Conservation (phyloP, 768 basidiomycete genomes). For the Rhizopogon roseolus region DNA sequence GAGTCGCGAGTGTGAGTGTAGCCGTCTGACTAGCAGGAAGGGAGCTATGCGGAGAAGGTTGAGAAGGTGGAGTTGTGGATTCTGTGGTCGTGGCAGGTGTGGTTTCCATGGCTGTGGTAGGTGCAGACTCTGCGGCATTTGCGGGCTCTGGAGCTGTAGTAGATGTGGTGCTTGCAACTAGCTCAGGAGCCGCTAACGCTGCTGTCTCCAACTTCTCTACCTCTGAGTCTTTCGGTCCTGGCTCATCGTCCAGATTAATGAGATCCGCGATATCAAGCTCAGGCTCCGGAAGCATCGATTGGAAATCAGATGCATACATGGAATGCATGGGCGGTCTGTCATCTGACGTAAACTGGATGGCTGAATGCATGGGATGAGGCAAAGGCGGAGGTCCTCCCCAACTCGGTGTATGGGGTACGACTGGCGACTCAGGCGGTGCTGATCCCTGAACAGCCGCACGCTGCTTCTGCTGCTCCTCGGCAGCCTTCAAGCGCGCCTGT, state of each 20-base stretch:
- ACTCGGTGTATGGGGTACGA: constrained; percentile 36
- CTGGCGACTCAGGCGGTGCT: constrained; percentile 70
- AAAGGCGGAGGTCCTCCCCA: constrained; percentile 66
- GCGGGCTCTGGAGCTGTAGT: constrained; percentile 12
- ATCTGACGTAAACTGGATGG: constrained; percentile 19
- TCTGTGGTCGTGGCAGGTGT: constrained; percentile 1
- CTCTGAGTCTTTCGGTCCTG: constrained; percentile 28
- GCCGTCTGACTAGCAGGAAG: constrained; percentile 13
- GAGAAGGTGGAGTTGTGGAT: constrained; percentile 30
- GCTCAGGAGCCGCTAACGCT: constrained; percentile 9
- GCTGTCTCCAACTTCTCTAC: constrained; percentile 15
- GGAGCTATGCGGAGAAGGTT: constrained; percentile 44
- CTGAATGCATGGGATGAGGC: constrained; percentile 40
- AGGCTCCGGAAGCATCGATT: constrained; percentile 37
- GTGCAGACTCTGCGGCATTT: constrained; percentile 13
- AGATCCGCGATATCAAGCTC: constrained; percentile 72
- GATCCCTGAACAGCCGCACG: constrained; percentile 46
- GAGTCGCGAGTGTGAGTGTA: constrained; percentile 18
- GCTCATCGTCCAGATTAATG: constrained; percentile 73
- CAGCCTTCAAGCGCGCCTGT: constrained; percentile 52
- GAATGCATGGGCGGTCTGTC: constrained; percentile 28
- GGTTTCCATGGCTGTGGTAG: constrained; percentile 21
- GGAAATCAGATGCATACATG: constrained; percentile 37
- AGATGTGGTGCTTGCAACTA: constrained; percentile 6
- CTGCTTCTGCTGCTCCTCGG: constrained; percentile 37